phyloP scores from a whole-genome alignment of 169 alveolate genomes.

The Ophryocystis elektroscirrha region DNA sequence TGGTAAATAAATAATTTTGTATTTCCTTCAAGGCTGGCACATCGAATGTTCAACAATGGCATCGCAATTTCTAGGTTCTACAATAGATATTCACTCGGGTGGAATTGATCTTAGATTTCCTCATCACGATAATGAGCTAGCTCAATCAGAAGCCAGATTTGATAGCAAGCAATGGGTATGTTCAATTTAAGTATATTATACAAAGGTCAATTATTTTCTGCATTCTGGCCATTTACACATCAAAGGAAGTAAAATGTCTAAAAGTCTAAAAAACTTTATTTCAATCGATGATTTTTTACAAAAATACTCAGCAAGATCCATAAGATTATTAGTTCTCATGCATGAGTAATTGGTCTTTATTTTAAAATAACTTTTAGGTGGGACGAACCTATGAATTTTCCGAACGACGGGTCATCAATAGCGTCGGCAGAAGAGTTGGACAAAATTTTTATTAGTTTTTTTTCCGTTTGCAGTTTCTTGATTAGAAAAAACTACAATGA shows the following conservation, averaged over 20 bases:
- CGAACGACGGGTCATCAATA: constrained; percentile 57
- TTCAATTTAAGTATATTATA: neutral
- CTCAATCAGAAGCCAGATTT: constrained; percentile 89
- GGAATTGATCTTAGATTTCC: constrained; percentile 95
- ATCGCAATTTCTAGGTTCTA: constrained; percentile 55
- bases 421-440: constrained; percentile 73
- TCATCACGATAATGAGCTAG: constrained; percentile 96
- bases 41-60: constrained; percentile 90
- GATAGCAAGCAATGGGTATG: constrained; percentile 42
- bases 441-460: constrained; percentile 61
- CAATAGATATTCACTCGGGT: constrained; percentile 93
- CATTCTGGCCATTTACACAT: constrained; percentile 95
- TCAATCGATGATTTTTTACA: constrained; percentile 62
- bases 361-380: constrained; percentile 34
- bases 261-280: constrained; percentile 81
- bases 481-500: constrained; percentile 28
- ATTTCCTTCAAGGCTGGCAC: constrained; percentile 78
- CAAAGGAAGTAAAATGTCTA: constrained; percentile 88
- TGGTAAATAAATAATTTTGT: constrained; percentile 23
- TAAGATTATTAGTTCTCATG: neutral
- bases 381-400: constrained; percentile 64
- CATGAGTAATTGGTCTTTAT: constrained; percentile 21
- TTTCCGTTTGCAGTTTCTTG: constrained; percentile 55
- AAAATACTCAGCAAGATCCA: constrained; percentile 25
- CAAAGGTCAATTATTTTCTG: constrained; percentile 83